Evolutionary conservation across 345 rosid species (phyloP).

Genomic region (Noccaea bulbosa): DNA sequence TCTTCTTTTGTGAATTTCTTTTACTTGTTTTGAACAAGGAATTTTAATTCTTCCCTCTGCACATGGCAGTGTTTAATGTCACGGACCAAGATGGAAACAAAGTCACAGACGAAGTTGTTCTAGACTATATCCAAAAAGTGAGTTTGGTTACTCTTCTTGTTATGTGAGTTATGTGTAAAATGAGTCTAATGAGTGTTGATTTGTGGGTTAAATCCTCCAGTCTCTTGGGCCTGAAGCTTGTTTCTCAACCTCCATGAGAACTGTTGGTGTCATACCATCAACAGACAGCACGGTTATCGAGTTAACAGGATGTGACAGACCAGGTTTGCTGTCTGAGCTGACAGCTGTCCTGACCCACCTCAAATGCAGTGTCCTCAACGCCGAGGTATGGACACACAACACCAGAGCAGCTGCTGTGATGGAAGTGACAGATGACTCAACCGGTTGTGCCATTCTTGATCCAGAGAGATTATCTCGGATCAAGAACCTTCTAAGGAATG

Average conservation of each 20-base stretch:
- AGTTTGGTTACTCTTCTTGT: slow-evolving; percentile 26
- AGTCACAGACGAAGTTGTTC: slow-evolving; percentile 70
- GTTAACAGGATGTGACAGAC: slow-evolving; percentile 87
- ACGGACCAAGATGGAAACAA: slow-evolving; percentile 89
- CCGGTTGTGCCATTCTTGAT: slow-evolving; percentile 66
- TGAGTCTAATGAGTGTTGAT: slow-evolving; percentile 32
- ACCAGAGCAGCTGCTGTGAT: slow-evolving; percentile 89
- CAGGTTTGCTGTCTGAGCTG: slow-evolving; percentile 89
- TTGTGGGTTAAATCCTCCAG: slow-evolving; percentile 46
- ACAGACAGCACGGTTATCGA: slow-evolving; percentile 78
- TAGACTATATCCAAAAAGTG: slow-evolving; percentile 80
- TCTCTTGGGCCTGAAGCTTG: slow-evolving; percentile 82
- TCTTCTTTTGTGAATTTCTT: neutral
- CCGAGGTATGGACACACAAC: slow-evolving; percentile 97
- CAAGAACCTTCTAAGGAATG: slow-evolving; percentile 72
- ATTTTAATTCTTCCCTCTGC: slow-evolving; percentile 23
- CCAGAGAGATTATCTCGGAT: slow-evolving; percentile 66
- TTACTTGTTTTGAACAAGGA: neutral
- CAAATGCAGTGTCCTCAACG: slow-evolving; percentile 78
- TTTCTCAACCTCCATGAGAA: slow-evolving; percentile 66
- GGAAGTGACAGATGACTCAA: slow-evolving; percentile 77
- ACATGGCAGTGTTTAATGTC: slow-evolving; percentile 73
- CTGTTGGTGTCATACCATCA: slow-evolving; percentile 72
- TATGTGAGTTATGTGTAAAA: neutral
- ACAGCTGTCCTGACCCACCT: slow-evolving; percentile 82